Percentiles rank a stretch among this genome's conserved stretches.
phyloP scores from a whole-genome alignment of 2,329 filamentous ascomycete genomes.

The Coleophoma crateriformis region DNA sequence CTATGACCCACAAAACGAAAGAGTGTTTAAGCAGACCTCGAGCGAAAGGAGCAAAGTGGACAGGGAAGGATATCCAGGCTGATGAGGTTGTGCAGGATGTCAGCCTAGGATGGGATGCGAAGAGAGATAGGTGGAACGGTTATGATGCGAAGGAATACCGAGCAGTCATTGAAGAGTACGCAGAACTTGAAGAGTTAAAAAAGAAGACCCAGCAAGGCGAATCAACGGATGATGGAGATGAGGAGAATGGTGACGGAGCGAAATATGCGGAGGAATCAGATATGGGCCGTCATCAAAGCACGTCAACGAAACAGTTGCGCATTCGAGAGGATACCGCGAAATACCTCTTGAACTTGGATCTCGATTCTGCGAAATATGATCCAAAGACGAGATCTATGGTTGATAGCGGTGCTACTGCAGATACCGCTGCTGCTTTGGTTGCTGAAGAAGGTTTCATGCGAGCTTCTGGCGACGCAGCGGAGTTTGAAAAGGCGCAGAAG shows the following conservation, averaged over 20 bases:
- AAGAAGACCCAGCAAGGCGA: constrained; percentile 43
- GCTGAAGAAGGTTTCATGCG: constrained; percentile 91
- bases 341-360: constrained; percentile 88
- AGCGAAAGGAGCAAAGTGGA: constrained; percentile 86
- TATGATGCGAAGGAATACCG: constrained; percentile 86
- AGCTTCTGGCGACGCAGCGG: constrained; percentile 82
- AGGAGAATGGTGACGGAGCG: constrained; percentile 50
- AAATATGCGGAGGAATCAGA: constrained; percentile 93
- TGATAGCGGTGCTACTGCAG: constrained; percentile 73
- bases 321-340: constrained; percentile 96
- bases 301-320: constrained; percentile 82
- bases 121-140: constrained; percentile 97
- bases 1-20: constrained; percentile 93
- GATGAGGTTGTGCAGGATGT: constrained; percentile 86
- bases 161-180: constrained; percentile 82
- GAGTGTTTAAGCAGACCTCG: constrained; percentile 87
- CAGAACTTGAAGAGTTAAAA: constrained; percentile 74
- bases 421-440: constrained; percentile 75
- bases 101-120: constrained; percentile 90
- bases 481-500: constrained; percentile 82
- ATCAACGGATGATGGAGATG: constrained; percentile 43
- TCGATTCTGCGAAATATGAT: constrained; percentile 96
- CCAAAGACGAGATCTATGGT: constrained; percentile 92
- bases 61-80: constrained; percentile 86
- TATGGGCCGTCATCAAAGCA: constrained; percentile 91